These are phyloP conservation scores for Coemansia aciculifera DNA, from an alignment of 192 early-diverging fungal genomes.

Conservation along the genomic window DNA sequence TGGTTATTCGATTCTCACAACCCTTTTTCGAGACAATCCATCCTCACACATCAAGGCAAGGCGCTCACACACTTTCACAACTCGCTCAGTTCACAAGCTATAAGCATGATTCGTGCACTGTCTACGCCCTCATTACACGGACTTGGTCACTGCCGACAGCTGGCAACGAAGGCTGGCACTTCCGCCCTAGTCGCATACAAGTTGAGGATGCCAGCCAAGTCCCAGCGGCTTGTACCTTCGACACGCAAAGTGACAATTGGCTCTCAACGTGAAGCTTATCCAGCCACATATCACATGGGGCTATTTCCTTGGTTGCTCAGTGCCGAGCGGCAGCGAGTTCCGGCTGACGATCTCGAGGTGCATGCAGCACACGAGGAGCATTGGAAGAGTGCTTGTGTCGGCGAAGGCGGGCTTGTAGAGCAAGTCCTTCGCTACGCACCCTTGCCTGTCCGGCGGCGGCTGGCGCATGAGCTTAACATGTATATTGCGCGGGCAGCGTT, in stretches of 20 bases:
- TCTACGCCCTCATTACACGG: neutral
- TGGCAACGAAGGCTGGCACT: conserved; percentile 4
- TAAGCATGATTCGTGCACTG: neutral
- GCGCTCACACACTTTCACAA: neutral
- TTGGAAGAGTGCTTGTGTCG: neutral
- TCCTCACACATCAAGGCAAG: neutral
- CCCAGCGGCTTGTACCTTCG: neutral
- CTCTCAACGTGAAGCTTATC: neutral
- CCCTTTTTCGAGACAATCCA: neutral
- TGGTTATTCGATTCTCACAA: neutral
- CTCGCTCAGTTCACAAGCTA: neutral
- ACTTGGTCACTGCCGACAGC: neutral
- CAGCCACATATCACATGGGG: conserved; percentile 10
- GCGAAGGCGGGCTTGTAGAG: neutral
- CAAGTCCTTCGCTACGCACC: conserved; percentile 13
- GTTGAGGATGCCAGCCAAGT: neutral
- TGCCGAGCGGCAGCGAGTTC: conserved; percentile 48
- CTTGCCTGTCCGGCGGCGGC: conserved; percentile 21
- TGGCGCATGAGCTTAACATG: conserved; percentile 42
- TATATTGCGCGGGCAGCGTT: conserved; percentile 35
- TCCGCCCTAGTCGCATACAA: neutral
- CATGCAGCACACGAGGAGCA: neutral
- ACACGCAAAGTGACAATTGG: neutral
- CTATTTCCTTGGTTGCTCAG: conserved; percentile 49
- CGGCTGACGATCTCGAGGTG: conserved; percentile 35